Evolutionary conservation across 306 rosid genomes (phyloP), one percentile per base, ranked within the genome.

Genomic region (Malus sieversii): DNA sequence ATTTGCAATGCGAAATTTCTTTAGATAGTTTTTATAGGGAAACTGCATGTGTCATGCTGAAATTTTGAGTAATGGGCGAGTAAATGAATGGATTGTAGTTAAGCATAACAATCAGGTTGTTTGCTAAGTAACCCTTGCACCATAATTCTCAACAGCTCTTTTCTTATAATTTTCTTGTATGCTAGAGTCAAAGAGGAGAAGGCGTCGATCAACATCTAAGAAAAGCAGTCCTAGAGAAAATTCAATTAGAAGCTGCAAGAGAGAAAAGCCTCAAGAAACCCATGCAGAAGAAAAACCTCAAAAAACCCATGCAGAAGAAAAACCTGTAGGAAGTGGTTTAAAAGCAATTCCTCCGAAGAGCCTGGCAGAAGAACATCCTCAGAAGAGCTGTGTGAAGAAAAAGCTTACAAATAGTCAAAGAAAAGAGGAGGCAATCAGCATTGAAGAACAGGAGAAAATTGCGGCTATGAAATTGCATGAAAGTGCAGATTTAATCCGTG

Each of bases 401-500:
- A 70, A 70, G 46, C 80, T 61, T n/a, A 23, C 42, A 66, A 55
- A 38, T 66, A 6, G 53, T 67, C 73, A 23, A 23, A 53, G 14
- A 30, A 61, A 75, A 69, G 75, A 75, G 70, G 23, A 29, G 46
- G 67, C 60, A 3, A 25, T 55, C 16, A 13, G 35, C 58, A 16
- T 29, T 6, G 84, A 79, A 44, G 70, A 65, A 22, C 55, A 77
- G 72, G 80, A 84, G 84, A 77, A 73, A 81, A 79, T 27, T 64
- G 48, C 79, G 76, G 73, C 68, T 27, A 32, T 53, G 71, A 77
- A 81, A 52, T 29, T 86, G 83, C 81, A 67, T 46, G 85, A 78
- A 78, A 81, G 76, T 81, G 82, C 81, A 9, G 82, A 84, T 74
- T 75, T 62, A 25, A 71, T 84, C 65, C 81, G 57, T 20, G 79